Percentiles rank a stretch among this genome's conserved stretches.
phyloP scores from a whole-genome alignment of 2,329 filamentous ascomycete genomes.

The Plectosphaerella plurivora region DNA sequence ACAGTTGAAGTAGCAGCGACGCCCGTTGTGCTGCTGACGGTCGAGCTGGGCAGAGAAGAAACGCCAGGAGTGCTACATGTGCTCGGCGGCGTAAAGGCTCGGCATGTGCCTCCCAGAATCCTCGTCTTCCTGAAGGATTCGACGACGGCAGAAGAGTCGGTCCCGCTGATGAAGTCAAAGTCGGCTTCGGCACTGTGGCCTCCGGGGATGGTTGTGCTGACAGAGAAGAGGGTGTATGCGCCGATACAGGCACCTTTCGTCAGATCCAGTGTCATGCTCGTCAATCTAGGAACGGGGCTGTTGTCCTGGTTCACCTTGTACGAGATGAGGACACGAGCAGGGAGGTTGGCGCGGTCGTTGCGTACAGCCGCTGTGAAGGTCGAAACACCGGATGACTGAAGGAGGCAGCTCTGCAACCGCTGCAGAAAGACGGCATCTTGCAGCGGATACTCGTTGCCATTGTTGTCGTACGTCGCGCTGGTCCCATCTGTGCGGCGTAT shows the following conservation, averaged over 20 bases:
- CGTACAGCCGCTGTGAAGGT: constrained; percentile 43
- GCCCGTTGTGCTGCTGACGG: constrained; percentile 6
- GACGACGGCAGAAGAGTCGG: constrained; percentile 23
- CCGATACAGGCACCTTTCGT: constrained; percentile 38
- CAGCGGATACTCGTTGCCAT: constrained; percentile 49
- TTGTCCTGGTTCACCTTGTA: constrained; percentile 36
- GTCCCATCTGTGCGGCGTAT: constrained; percentile 44
- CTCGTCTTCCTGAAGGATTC: constrained; percentile 46
- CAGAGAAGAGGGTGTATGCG: constrained; percentile 42
- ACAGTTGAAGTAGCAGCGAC: constrained; percentile 15
- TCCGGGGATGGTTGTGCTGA: constrained; percentile 37
- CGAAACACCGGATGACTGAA: constrained; percentile 34
- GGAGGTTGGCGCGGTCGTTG: constrained; percentile 38
- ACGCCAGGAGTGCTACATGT: constrained; percentile 14
- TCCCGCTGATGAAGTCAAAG: constrained; percentile 39
- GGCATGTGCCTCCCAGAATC: constrained; percentile 39
- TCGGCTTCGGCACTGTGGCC: constrained; percentile 38
- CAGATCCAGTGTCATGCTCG: constrained; percentile 32
- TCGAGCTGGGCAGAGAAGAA: constrained; percentile 1
- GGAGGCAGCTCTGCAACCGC: constrained; percentile 51
- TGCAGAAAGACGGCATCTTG: constrained; percentile 53
- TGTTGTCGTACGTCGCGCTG: constrained; percentile 47
- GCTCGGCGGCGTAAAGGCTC: constrained; percentile 29
- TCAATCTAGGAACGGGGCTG: constrained; percentile 37
- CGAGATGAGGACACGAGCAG: constrained; percentile 35